phyloP scores from a whole-genome alignment of 73 alveolate species.

The Effrenium voratum region DNA sequence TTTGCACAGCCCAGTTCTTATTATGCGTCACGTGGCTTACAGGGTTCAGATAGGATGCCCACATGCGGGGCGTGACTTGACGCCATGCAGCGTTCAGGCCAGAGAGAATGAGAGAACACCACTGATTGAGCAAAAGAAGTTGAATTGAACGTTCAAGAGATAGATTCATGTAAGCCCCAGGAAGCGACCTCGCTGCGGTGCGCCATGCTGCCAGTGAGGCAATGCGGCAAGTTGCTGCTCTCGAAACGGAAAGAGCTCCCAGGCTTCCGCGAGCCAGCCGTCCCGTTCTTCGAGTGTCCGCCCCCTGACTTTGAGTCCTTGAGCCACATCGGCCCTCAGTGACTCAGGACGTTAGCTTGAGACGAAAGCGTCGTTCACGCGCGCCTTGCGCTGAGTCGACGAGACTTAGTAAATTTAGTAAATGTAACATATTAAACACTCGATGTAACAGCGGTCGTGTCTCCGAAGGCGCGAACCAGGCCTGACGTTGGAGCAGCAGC shows the following conservation, averaged over 20 bases:
- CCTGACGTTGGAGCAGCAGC: constrained; percentile 78
- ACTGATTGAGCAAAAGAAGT: no score
- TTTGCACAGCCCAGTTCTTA: no score
- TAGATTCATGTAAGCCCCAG: no score
- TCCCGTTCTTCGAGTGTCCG: constrained; percentile 60
- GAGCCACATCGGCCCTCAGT: not conserved
- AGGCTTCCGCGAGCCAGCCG: not conserved
- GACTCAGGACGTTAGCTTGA: not conserved
- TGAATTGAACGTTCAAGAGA: no score
- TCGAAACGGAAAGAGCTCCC: not conserved
- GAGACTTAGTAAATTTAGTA: no score
- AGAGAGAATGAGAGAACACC: no score
- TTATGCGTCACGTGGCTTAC: no score
- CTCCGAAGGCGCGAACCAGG: constrained; percentile 23
- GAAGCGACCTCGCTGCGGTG: no score
- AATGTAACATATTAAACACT: not conserved
- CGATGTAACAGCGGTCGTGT: not conserved
- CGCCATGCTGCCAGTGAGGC: constrained; percentile 64
- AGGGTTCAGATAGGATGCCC: no score
- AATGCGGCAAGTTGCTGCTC: constrained; percentile 15
- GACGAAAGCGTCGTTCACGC: constrained; percentile 49
- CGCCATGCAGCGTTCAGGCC: no score
- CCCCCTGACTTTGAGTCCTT: not conserved
- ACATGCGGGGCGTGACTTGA: no score
- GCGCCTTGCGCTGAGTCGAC: not conserved